Conservation (phyloP, 2,329 filamentous ascomycete species). For the Cladophialophora carrionii region DNA sequence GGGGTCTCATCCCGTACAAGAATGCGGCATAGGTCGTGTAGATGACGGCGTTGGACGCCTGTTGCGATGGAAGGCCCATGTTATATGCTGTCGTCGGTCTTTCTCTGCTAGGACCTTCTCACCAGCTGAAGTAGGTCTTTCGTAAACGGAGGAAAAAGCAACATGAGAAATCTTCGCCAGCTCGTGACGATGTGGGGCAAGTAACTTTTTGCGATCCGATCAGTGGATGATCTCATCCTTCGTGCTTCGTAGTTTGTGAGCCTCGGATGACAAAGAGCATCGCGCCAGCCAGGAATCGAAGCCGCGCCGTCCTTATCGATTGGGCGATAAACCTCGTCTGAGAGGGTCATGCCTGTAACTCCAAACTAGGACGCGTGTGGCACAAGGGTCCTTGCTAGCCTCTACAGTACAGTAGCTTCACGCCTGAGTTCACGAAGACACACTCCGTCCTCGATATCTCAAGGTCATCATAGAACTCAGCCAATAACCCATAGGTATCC, state of each 20-base stretch:
- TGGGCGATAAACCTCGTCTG: neutral
- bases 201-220: constrained; percentile 4
- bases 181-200: constrained; percentile 19
- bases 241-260: neutral
- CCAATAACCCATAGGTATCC: neutral
- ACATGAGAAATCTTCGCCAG: constrained; percentile 32
- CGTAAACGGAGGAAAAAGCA: constrained; percentile 6
- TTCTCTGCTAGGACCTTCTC: neutral
- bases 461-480: neutral
- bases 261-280: constrained; percentile 3
- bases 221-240: neutral
- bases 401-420: too few species aligned
- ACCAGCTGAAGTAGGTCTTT: neutral
- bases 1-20: constrained; percentile 59
- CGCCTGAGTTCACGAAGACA: neutral
- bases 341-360: too few species aligned
- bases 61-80: constrained; percentile 75
- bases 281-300: constrained; percentile 4
- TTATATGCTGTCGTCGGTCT: constrained; percentile 9
- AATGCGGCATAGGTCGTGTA: constrained; percentile 79
- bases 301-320: neutral
- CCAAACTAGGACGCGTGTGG: too few species aligned
- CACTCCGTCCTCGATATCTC: neutral
- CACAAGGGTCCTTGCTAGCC: too few species aligned
- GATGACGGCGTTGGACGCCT: constrained; percentile 81